Evolutionary conservation across 345 rosid genomes (phyloP).

Genomic region (Salix purpurea): DNA sequence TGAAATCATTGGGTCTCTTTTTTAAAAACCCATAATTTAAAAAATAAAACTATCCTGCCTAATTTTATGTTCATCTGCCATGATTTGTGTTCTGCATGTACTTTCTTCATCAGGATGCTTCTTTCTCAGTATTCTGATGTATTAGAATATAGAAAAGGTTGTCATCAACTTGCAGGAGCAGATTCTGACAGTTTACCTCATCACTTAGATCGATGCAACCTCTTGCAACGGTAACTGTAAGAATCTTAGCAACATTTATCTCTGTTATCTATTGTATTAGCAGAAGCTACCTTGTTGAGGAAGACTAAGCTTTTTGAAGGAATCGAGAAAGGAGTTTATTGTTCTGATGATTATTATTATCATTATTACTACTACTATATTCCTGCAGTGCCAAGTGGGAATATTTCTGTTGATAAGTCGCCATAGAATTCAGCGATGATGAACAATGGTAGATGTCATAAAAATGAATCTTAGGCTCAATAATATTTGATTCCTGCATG

Average conservation of each 20-base stretch:
- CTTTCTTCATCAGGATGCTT: not conserved
- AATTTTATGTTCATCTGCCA: not conserved
- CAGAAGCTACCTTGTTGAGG: conserved; percentile 7
- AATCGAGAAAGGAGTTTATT: not conserved
- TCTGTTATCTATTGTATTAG: not conserved
- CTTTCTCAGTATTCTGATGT: not conserved
- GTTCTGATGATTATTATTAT: not conserved
- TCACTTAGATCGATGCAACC: conserved; percentile 1
- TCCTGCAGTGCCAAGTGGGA: not conserved
- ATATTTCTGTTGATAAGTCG: not conserved
- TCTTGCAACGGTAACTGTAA: conserved; percentile 17
- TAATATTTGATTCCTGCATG: not conserved
- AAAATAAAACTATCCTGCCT: not conserved
- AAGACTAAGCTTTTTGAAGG: conserved; percentile 1
- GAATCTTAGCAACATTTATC: conserved; percentile 16
- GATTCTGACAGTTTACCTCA: conserved; percentile 5
- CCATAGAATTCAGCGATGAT: not conserved
- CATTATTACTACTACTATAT: not conserved
- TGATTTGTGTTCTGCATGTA: not conserved
- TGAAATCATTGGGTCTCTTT: not conserved
- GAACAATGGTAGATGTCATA: not conserved
- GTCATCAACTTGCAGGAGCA: conserved; percentile 15
- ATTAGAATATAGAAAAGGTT: not conserved
- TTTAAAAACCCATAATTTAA: not conserved
- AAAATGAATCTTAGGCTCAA: not conserved